Evolutionary conservation across 768 basidiomycete genomes (phyloP), one percentile per base, ranked within the genome.

Genomic region (Lactarius trivialis): DNA sequence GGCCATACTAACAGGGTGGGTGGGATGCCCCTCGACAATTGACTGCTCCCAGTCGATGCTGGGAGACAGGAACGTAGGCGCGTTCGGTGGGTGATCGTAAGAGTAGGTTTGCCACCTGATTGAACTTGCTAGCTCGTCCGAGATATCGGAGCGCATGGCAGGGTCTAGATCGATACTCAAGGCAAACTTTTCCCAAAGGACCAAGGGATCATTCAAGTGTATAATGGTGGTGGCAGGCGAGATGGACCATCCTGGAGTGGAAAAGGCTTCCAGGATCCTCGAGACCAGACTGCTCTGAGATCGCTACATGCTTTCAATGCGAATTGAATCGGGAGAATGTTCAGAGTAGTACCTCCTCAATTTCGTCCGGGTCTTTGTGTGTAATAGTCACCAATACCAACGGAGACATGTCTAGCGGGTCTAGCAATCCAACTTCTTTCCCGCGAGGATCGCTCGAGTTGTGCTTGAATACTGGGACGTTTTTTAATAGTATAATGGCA

Each of bases 21-120:
- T 83, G 4, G 82, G 82, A 68, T 85, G 83, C 0, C 82, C 82
- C 69, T 84, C 82, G 21, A 83, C 79, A 32, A 84, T 82, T 2
- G 82, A 82, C 67, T 83, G 81, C 61, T 85, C 82, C 83, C 83
- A 85, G 37, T 75, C 78, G 14, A 85, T 78, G 58, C 82, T 83
- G 0, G 79, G 69, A 26, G 79, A 80, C 4, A 70, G 61, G 43
- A 82, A 78, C 6, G 72, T 68, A 0, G 83, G 81, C 4, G 77
- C 74, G 33, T 59, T 63, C 1, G 79, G 80, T 15, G 81, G 82
- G 52, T 81, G 68, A 53, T 80, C 77, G 57, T 80, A 84, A 2
- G 82, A 78, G 69, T 80, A 72, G 30, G 73, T 77, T 72, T 83
- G 82, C 82, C 82, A 84, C 61, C 77, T 74, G 45, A 84, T 70